phyloP scores from a whole-genome alignment of 2,329 filamentous ascomycete genomes.

The Ceratocystis lukuohia region DNA sequence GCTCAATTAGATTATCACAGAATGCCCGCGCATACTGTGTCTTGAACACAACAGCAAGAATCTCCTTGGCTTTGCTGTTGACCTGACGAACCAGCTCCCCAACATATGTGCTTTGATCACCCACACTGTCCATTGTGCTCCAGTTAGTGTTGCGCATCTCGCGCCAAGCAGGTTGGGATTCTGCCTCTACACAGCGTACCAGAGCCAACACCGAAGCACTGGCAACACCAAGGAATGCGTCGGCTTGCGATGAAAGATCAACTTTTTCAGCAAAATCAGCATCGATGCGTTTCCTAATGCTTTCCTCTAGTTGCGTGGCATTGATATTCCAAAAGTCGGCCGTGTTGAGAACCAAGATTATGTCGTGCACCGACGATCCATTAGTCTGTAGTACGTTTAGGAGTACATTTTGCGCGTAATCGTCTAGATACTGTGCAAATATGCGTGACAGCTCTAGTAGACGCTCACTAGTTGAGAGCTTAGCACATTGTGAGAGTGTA shows the following conservation, averaged over 20 bases:
- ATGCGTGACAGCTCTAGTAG: constrained; percentile 73
- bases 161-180: constrained; percentile 77
- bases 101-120: constrained; percentile 88
- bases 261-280: constrained; percentile 60
- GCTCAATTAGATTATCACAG: constrained; percentile 89
- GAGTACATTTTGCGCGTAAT: constrained; percentile 87
- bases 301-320: constrained; percentile 85
- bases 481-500: constrained; percentile 85
- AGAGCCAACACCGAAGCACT: constrained; percentile 73
- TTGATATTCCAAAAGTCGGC: constrained; percentile 96
- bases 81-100: constrained; percentile 63
- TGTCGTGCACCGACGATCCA: constrained; percentile 53
- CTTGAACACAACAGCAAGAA: constrained; percentile 67
- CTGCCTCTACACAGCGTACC: constrained; percentile 69
- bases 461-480: constrained; percentile 80
- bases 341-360: constrained; percentile 81
- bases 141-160: constrained; percentile 96
- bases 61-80: constrained; percentile 57
- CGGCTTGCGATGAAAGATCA: constrained; percentile 83
- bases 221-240: constrained; percentile 89
- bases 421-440: constrained; percentile 84
- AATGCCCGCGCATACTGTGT: constrained; percentile 90
- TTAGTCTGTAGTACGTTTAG: constrained; percentile 53
- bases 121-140: constrained; percentile 84
- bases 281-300: constrained; percentile 82